Evolutionary conservation across 768 basidiomycete species (phyloP).

Genomic region (Rubroboletus satanas): DNA sequence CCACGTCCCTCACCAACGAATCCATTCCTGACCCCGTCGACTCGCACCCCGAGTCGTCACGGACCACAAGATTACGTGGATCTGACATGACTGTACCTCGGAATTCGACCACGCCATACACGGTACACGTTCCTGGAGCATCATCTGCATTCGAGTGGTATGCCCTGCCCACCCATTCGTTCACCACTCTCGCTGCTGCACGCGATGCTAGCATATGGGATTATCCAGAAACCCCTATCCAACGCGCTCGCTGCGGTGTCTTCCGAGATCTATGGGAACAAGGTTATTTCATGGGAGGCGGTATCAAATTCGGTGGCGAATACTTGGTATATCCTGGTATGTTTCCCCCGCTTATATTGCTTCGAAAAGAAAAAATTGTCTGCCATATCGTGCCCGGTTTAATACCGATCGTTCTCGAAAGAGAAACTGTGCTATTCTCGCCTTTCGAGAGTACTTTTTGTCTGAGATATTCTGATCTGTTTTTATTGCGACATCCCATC

Average conservation of each 20-base stretch:
- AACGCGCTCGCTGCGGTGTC: constrained; percentile 74
- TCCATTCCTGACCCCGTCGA: background rate
- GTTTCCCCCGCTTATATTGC: constrained; percentile 17
- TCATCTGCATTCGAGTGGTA: constrained; percentile 74
- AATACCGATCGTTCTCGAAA: background rate
- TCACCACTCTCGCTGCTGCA: constrained; percentile 57
- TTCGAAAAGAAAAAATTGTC: background rate
- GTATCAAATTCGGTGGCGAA: constrained; percentile 93
- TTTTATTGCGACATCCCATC: background rate
- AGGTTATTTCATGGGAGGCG: constrained; percentile 84
- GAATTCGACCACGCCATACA: constrained; percentile 34
- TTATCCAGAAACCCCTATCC: constrained; percentile 60
- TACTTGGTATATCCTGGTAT: constrained; percentile 94
- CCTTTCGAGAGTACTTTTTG: background rate
- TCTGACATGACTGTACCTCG: constrained; percentile 7
- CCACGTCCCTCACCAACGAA: background rate
- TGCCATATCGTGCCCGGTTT: no score
- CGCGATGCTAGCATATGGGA: constrained; percentile 69
- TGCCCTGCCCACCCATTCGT: constrained; percentile 38
- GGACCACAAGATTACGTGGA: background rate
- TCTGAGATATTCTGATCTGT: constrained; percentile 6
- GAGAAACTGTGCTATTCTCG: background rate
- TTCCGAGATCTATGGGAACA: constrained; percentile 79
- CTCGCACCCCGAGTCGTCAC: constrained; percentile 1
- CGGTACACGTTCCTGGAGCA: constrained; percentile 62